These are phyloP conservation scores for Hypoxylon trugodes DNA, from an alignment of 495 filamentous ascomycete genomes.

Conservation along the genomic window DNA sequence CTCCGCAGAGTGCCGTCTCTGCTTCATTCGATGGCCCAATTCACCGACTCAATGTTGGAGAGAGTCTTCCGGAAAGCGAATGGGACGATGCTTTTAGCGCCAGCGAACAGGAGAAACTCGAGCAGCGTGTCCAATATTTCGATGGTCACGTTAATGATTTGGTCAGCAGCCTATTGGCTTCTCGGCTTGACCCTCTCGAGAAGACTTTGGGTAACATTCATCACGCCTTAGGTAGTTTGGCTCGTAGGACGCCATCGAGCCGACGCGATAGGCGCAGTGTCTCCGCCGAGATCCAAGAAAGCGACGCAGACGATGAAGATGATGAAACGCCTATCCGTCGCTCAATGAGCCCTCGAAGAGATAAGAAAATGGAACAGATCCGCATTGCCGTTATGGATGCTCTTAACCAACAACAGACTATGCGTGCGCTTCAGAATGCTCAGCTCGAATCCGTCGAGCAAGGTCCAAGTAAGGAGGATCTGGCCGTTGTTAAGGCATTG, in stretches of 20 bases:
- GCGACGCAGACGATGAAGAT: conserved; percentile 95
- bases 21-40: conserved; percentile 62
- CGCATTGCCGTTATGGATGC: conserved; percentile 82
- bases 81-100: conserved; percentile 90
- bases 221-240: conserved; percentile 63
- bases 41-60: conserved; percentile 70
- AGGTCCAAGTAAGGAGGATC: conserved; percentile 33
- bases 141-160: conserved; percentile 87
- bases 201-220: conserved; percentile 78
- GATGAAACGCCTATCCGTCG: conserved; percentile 72
- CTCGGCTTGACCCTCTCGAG: conserved; percentile 80
- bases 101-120: conserved; percentile 81
- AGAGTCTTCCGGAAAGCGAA: conserved; percentile 78
- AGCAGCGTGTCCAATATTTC: conserved; percentile 78
- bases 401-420: conserved; percentile 65
- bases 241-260: conserved; percentile 53
- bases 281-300: conserved; percentile 73
- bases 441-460: conserved; percentile 36
- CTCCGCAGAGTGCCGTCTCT: conserved; percentile 44
- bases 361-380: conserved; percentile 84
- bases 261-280: conserved; percentile 62
- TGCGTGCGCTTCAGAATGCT: conserved; percentile 35
- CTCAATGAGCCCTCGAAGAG: conserved; percentile 71
- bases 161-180: conserved; percentile 79
- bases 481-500: conserved; percentile 46